phyloP scores from a whole-genome alignment of 257 asterid species.

The Dorcoceras hygrometricum region DNA sequence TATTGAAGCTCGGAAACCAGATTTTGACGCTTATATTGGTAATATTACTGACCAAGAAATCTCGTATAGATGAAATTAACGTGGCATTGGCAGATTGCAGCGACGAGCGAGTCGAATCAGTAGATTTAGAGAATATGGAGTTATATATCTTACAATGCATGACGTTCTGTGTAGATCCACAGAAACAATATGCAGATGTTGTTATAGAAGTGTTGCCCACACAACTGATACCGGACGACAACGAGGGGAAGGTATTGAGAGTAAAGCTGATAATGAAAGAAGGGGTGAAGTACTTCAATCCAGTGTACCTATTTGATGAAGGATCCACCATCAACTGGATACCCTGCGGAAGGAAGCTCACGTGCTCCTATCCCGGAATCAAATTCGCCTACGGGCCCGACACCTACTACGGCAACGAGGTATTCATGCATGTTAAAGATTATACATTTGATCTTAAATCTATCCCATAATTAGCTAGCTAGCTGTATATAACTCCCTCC shows the following conservation, averaged over 20 bases:
- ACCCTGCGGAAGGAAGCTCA: slow-evolving; percentile 95
- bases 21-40: slow-evolving; percentile 95
- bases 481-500: too few relatives aligned
- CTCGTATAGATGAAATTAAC: not conserved
- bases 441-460: too few relatives aligned
- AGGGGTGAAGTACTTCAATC: slow-evolving; percentile 74
- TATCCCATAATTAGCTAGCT: too few relatives aligned
- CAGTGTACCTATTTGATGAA: slow-evolving; percentile 93
- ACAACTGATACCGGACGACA: slow-evolving; percentile 86
- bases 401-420: slow-evolving; percentile 81
- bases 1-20: slow-evolving; percentile 91
- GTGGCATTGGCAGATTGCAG: too few relatives aligned
- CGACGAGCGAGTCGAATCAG: too few relatives aligned
- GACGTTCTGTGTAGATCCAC: slow-evolving; percentile 58
- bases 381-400: slow-evolving; percentile 87
- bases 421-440: too few relatives aligned
- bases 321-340: slow-evolving; percentile 96
- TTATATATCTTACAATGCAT: too few relatives aligned
- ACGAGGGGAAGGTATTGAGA: slow-evolving; percentile 89
- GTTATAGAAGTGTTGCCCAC: slow-evolving; percentile 94
- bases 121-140: too few relatives aligned
- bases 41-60: slow-evolving; percentile 4
- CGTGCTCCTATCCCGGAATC: slow-evolving; percentile 99
- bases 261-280: slow-evolving; percentile 88
- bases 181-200: slow-evolving; percentile 90